Percentiles rank a stretch among this genome's conserved stretches.
Conservation (phyloP, 2,329 filamentous ascomycete genomes). For the Zymoseptoria tritici region DNA sequence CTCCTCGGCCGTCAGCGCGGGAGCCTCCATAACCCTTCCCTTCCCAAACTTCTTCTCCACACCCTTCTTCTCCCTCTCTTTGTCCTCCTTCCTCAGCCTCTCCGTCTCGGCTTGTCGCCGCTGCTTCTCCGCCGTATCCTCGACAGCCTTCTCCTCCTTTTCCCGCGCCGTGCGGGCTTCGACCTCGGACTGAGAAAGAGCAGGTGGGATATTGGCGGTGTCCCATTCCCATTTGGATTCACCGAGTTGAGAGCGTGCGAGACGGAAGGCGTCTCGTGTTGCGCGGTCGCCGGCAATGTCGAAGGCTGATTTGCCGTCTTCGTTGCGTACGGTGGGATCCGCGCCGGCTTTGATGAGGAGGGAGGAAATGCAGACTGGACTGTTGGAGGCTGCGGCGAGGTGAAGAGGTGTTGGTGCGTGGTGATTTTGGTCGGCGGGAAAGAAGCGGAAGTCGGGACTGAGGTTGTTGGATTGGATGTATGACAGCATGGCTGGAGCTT, state of each 20-base stretch:
- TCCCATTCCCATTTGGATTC: slow-evolving; percentile 75
- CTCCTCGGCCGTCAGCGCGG: slow-evolving; percentile 70
- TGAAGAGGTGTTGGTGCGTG: slow-evolving; percentile 81
- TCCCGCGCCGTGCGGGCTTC: slow-evolving; percentile 64
- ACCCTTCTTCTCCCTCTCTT: slow-evolving; percentile 45
- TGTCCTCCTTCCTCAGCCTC: slow-evolving; percentile 60
- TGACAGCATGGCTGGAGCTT: slow-evolving; percentile 75
- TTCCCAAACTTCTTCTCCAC: slow-evolving; percentile 46
- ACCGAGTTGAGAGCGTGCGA: slow-evolving; percentile 75
- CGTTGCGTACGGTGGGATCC: slow-evolving; percentile 63
- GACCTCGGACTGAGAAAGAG: slow-evolving; percentile 63
- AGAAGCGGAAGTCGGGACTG: slow-evolving; percentile 64
- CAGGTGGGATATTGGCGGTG: slow-evolving; percentile 60
- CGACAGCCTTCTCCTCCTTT: slow-evolving; percentile 58
- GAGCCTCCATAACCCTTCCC: slow-evolving; percentile 42
- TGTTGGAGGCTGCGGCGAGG: slow-evolving; percentile 74
- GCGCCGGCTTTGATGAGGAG: slow-evolving; percentile 68
- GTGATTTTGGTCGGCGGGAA: slow-evolving; percentile 62
- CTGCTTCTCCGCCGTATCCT: slow-evolving; percentile 53
- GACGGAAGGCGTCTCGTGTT: slow-evolving; percentile 84
- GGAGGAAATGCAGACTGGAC: slow-evolving; percentile 66
- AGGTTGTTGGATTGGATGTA: slow-evolving; percentile 75
- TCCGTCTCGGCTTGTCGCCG: slow-evolving; percentile 69
- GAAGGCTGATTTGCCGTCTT: slow-evolving; percentile 76
- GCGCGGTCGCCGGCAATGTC: slow-evolving; percentile 78